phyloP scores from a whole-genome alignment of 495 filamentous ascomycete genomes.

The Penicillium cataractarum region DNA sequence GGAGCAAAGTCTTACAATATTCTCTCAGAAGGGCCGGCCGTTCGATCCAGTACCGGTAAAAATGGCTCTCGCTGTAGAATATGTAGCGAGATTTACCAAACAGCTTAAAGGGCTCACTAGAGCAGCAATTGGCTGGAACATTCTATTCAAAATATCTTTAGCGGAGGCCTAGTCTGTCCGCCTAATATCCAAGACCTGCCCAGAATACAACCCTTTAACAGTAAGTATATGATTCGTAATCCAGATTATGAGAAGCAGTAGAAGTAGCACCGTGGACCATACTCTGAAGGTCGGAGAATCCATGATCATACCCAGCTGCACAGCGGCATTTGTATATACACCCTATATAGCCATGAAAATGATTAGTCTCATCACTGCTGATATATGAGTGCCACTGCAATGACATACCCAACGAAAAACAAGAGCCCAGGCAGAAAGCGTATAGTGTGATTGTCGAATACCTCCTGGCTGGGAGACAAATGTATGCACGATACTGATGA shows the following conservation, averaged over 20 bases:
- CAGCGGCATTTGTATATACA: conserved; percentile 37
- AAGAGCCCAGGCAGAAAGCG: conserved; percentile 31
- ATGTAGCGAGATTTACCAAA: too few species aligned
- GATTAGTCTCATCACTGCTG: not conserved
- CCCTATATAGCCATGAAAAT: conserved; percentile 20
- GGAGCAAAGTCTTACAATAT: too few species aligned
- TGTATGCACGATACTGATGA: conserved; percentile 36
- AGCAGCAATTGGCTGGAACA: too few species aligned
- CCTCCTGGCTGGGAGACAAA: conserved; percentile 27
- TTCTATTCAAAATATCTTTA: not conserved
- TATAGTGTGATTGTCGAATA: conserved; percentile 24
- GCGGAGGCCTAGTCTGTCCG: not conserved
- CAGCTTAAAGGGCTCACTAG: too few species aligned
- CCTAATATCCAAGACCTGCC: not conserved
- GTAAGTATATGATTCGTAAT: not conserved
- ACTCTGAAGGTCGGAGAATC: conserved; percentile 33
- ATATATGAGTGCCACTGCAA: not conserved
- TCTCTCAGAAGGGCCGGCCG: too few species aligned
- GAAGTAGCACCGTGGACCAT: conserved; percentile 32
- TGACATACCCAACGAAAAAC: conserved; percentile 36
- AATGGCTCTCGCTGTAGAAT: too few species aligned
- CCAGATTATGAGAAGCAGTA: conserved; percentile 24
- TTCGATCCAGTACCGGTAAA: too few species aligned
- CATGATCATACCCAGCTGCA: conserved; percentile 36
- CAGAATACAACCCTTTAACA: not conserved